A percentile compares a stretch with the other conserved stretches of the same genome.
phyloP scores from a whole-genome alignment of 768 basidiomycete genomes.

The Boletus insuetus region DNA sequence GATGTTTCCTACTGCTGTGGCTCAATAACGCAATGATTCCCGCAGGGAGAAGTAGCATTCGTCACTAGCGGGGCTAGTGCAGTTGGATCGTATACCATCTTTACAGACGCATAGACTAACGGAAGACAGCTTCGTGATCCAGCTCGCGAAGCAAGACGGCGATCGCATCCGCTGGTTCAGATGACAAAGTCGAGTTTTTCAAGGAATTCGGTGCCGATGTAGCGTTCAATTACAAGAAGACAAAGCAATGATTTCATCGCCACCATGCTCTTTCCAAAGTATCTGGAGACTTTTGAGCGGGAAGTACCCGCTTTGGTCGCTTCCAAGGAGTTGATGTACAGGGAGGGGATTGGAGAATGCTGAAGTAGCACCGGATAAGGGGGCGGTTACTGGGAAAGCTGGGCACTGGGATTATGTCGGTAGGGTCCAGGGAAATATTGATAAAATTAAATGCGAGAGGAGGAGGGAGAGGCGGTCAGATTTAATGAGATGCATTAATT shows the following conservation, averaged over 20 bases:
- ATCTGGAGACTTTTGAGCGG: conserved; percentile 41
- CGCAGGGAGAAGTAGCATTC: conserved; percentile 48
- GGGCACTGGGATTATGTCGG: too few relatives aligned
- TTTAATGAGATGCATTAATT: too few relatives aligned
- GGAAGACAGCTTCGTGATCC: conserved; percentile 41
- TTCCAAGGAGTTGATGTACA: conserved; percentile 44
- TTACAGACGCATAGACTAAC: background rate
- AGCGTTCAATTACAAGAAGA: conserved; percentile 73
- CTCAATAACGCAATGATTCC: background rate
- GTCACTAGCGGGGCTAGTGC: conserved; percentile 44
- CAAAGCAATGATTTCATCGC: conserved; percentile 44
- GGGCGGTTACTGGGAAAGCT: too few relatives aligned
- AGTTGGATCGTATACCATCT: conserved; percentile 55
- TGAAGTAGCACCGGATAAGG: too few relatives aligned
- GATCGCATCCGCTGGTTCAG: conserved; percentile 67
- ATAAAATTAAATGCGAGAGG: too few relatives aligned
- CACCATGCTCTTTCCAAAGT: conserved; percentile 27
- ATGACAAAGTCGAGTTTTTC: conserved; percentile 67
- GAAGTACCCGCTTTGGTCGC: conserved; percentile 40
- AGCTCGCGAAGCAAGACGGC: conserved; percentile 50
- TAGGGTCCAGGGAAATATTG: too few relatives aligned
- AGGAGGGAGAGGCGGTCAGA: too few relatives aligned
- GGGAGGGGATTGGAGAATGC: conserved; percentile 41
- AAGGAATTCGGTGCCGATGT: conserved; percentile 63
- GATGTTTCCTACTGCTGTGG: background rate